Evolutionary conservation across 2,329 filamentous ascomycete genomes (phyloP).

Genomic region (Neonectria hederae): DNA sequence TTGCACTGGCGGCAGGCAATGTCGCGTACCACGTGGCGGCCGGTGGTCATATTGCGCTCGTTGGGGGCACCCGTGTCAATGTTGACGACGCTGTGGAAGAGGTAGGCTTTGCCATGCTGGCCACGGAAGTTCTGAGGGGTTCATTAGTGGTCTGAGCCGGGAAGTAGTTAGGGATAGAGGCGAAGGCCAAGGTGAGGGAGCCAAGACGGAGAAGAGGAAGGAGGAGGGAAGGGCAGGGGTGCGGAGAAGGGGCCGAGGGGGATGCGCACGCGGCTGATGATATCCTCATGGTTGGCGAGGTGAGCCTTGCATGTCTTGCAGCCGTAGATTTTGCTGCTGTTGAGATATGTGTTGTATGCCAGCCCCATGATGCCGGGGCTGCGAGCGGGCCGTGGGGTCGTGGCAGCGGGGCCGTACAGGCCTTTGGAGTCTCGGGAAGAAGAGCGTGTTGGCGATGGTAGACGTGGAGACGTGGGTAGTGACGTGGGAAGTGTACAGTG

Average conservation of each 20-base stretch:
- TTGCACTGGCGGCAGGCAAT: slow-evolving; percentile 92
- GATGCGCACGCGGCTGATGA: slow-evolving; percentile 84
- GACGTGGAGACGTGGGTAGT: background rate
- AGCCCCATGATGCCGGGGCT: slow-evolving; percentile 74
- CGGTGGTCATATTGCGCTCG: slow-evolving; percentile 98
- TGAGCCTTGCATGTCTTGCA: slow-evolving; percentile 97
- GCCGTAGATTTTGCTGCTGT: slow-evolving; percentile 86
- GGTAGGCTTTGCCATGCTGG: slow-evolving; percentile 96
- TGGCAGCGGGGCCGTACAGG: background rate
- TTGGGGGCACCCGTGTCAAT: slow-evolving; percentile 82
- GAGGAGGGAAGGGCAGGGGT: slow-evolving; percentile 21
- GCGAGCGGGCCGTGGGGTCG: slow-evolving; percentile 8
- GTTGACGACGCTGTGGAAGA: slow-evolving; percentile 96
- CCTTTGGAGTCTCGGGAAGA: background rate
- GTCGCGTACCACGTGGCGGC: slow-evolving; percentile 91
- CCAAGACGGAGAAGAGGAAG: background rate
- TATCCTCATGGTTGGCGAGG: slow-evolving; percentile 93
- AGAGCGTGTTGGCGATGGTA: background rate
- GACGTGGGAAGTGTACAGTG: slow-evolving; percentile 3
- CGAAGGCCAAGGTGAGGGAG: background rate
- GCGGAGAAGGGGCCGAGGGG: slow-evolving; percentile 23
- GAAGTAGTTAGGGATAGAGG: background rate
- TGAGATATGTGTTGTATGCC: slow-evolving; percentile 90
- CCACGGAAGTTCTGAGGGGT: slow-evolving; percentile 87
- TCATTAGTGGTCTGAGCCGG: slow-evolving; percentile 14